phyloP scores from a whole-genome alignment of 805 yeast genomes.

The Saitoella complicata region DNA sequence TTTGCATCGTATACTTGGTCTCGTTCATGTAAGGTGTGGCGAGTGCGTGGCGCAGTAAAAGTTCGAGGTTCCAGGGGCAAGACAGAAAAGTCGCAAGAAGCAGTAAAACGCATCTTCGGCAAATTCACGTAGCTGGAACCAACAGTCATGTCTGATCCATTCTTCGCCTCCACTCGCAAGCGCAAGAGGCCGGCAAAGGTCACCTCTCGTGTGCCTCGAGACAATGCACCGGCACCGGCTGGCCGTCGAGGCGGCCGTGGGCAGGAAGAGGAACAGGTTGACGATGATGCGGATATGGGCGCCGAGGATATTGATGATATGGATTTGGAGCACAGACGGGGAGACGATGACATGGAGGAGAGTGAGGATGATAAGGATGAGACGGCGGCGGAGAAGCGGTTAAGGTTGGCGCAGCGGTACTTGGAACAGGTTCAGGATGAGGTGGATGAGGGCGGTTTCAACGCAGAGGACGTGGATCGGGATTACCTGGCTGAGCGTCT shows the following conservation, averaged over 20 bases:
- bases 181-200: slow-evolving; percentile 6
- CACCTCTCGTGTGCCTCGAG: slow-evolving; percentile 4
- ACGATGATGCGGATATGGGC: slow-evolving; percentile 11
- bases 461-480: slow-evolving; percentile 79
- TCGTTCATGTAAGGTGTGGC: too few relatives aligned
- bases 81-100: too few relatives aligned
- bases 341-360: slow-evolving; percentile 52
- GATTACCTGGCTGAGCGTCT: slow-evolving; percentile 71
- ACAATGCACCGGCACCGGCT: slow-evolving; percentile 15
- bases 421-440: slow-evolving; percentile 59
- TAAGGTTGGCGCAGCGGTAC: slow-evolving; percentile 87
- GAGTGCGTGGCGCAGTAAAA: too few relatives aligned
- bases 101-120: too few relatives aligned
- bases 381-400: slow-evolving; percentile 80
- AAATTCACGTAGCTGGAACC: too few relatives aligned
- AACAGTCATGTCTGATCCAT: slow-evolving; percentile 9
- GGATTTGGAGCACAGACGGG: slow-evolving; percentile 53
- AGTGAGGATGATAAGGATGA: slow-evolving; percentile 27
- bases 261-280: slow-evolving; percentile 14
- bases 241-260: slow-evolving; percentile 15
- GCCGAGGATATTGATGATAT: slow-evolving; percentile 27
- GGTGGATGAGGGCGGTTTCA: slow-evolving; percentile 36
- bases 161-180: slow-evolving; percentile 8
- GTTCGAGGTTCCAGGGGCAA: too few relatives aligned
- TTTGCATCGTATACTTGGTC: too few relatives aligned